These are phyloP conservation scores for Aaosphaeria arxii DNA, from an alignment of 2,329 filamentous ascomycete species.

Conservation along the genomic window DNA sequence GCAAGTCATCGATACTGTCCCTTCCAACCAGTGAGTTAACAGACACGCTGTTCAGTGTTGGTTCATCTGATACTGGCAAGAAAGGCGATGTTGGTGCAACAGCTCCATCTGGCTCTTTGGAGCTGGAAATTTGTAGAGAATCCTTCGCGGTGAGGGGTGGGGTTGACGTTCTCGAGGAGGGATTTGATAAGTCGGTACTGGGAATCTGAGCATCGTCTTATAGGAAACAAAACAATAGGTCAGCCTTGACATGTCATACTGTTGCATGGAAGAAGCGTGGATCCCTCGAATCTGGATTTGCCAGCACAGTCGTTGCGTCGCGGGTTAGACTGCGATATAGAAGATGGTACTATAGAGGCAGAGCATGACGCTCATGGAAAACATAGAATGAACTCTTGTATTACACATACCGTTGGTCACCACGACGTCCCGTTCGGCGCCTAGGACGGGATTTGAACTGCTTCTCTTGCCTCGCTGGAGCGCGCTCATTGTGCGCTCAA, in stretches of 20 bases:
- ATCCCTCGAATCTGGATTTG: no score
- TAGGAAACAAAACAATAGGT: background rate
- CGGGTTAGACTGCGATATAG: no score
- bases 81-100: slow-evolving; percentile 22
- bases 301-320: no score
- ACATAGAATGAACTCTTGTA: no score
- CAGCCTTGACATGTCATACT: no score
- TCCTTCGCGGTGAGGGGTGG: slow-evolving; percentile 30
- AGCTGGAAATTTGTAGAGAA: slow-evolving; percentile 9
- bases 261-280: no score
- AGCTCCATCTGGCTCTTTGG: slow-evolving; percentile 9
- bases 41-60: no score
- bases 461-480: slow-evolving; percentile 35
- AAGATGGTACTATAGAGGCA: no score
- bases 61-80: slow-evolving; percentile 10
- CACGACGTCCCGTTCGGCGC: slow-evolving; percentile 14
- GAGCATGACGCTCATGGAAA: no score
- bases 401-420: background rate
- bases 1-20: slow-evolving; percentile 38
- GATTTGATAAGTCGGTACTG: slow-evolving; percentile 10
- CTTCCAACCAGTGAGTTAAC: slow-evolving; percentile 1
- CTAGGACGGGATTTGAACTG: slow-evolving; percentile 30
- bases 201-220: slow-evolving; percentile 14
- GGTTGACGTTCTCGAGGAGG: slow-evolving; percentile 44
- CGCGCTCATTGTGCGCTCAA: slow-evolving; percentile 41